Evolutionary conservation across 148 eudicot genomes (phyloP).

Genomic region (Spergularia bocconei): DNA sequence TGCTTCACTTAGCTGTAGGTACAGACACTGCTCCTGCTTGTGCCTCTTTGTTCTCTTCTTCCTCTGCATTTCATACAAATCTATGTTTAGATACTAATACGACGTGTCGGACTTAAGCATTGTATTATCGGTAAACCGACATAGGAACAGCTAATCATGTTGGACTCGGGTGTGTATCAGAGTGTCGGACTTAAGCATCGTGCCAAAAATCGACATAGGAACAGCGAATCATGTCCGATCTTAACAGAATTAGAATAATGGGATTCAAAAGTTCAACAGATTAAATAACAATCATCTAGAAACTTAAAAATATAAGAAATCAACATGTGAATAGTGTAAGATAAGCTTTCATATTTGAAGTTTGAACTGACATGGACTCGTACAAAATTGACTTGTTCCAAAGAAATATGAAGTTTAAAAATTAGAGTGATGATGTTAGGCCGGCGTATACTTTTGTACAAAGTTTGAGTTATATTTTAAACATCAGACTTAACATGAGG

Average conservation of each 20-base stretch:
- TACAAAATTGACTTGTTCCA: not conserved
- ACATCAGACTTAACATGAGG: not conserved
- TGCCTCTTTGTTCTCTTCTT: slow-evolving; percentile 66
- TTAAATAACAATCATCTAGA: not conserved
- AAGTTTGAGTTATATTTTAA: too few species aligned
- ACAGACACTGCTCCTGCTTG: slow-evolving; percentile 53
- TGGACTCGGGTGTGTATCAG: not conserved
- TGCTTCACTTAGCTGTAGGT: slow-evolving; percentile 76
- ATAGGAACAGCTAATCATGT: too few species aligned
- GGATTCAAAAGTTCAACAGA: not conserved
- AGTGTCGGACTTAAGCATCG: too few species aligned
- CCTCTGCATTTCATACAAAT: slow-evolving; percentile 47
- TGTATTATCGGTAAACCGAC: too few species aligned
- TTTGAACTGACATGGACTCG: slow-evolving; percentile 5
- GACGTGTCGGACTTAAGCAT: too few species aligned
- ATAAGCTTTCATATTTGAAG: not conserved
- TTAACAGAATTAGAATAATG: not conserved
- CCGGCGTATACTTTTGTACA: not conserved
- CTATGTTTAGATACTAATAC: not conserved
- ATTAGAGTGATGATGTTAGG: not conserved
- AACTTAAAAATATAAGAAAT: not conserved
- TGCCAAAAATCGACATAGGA: too few species aligned
- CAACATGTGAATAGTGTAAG: not conserved
- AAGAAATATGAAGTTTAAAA: not conserved
- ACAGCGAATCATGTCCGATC: too few species aligned